Base-by-base conservation (phyloP, 345 rosid genomes). In the Arabidopsis thaliana region DNA sequence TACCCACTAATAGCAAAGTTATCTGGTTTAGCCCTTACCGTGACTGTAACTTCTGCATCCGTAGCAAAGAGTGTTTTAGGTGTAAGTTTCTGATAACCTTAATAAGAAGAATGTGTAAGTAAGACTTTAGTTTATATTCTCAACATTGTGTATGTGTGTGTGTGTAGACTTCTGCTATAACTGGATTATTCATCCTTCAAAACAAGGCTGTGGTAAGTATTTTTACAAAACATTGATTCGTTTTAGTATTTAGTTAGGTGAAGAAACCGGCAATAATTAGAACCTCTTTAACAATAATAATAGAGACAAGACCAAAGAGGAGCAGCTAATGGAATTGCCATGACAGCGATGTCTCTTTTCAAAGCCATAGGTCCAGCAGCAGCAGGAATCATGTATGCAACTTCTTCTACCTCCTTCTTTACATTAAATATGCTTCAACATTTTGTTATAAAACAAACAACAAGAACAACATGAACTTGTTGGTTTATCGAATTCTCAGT, bases 331-430 rank as follows among this genome's bases (percentile, higher is more conserved):
- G 92, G 92, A 57, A 66, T 87, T 67, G 84, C 92, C 50, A 82
- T 84, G 82, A 86, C 92, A 44, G 88, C 62, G 72, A 86, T 87
- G 92, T 87, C 92, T 65, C 37, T 87, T 42, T 87, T 82, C 58
- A 87, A 87, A 84, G 87, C 89, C 25, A 57, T 71, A 49, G 91
- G 91, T 44, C 91, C 91, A 60, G 89, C 87, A 3, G 87, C 86
- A 50, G 92, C 87, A 63, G 92, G 92, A 59, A 69, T 83, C 52
- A 58, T 88, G 93, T 88, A 83, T 76, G 69, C 59, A 41, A 23
- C 38, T 12, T 74, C 5, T 20, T 24, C 76, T 11, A 36, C 8
- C 25, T 41, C 28, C 24, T 49, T 37, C 30, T 9, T 38, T 4
- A 23, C 45, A 42, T 34, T 38, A 16, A 16, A 16, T 32, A 13